A percentile compares a stretch with the other conserved stretches of the same genome.
phyloP scores from a whole-genome alignment of 345 rosid genomes.

The Salix koriyanagi region DNA sequence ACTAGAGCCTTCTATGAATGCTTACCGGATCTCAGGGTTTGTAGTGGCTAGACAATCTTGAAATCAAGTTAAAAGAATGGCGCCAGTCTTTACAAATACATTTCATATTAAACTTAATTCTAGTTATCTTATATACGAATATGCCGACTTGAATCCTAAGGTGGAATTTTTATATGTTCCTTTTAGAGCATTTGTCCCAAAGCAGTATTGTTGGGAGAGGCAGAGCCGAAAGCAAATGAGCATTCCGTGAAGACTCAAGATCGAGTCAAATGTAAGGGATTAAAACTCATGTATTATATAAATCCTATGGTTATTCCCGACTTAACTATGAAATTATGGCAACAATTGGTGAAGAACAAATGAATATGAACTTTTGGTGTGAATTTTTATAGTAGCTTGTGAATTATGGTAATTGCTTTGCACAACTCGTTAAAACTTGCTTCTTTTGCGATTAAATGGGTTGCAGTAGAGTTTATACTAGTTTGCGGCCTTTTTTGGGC shows the following conservation, averaged over 20 bases:
- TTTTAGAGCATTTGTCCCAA: too few species aligned
- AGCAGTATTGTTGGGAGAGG: too few species aligned
- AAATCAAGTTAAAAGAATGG: not conserved
- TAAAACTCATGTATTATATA: not conserved
- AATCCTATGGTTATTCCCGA: not conserved
- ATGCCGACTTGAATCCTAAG: too few species aligned
- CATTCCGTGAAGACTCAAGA: too few species aligned
- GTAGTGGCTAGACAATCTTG: slow-evolving; percentile 16
- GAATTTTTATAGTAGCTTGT: not conserved
- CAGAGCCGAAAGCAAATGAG: too few species aligned
- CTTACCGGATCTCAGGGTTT: slow-evolving; percentile 95
- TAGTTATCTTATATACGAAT: too few species aligned
- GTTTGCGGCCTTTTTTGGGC: not conserved
- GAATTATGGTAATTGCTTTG: not conserved
- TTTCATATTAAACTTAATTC: too few species aligned
- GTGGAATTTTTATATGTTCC: too few species aligned
- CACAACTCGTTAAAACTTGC: not conserved
- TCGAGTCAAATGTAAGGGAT: not conserved
- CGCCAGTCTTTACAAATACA: too few species aligned
- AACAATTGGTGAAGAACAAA: not conserved
- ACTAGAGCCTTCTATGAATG: slow-evolving; percentile 92
- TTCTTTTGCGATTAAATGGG: not conserved
- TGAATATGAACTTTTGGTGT: not conserved
- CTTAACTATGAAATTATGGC: not conserved
- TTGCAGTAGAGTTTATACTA: not conserved